Evolutionary conservation across 768 basidiomycete genomes (phyloP), one percentile per base, ranked within the genome.

Genomic region (Agrocybe chaxingu): DNA sequence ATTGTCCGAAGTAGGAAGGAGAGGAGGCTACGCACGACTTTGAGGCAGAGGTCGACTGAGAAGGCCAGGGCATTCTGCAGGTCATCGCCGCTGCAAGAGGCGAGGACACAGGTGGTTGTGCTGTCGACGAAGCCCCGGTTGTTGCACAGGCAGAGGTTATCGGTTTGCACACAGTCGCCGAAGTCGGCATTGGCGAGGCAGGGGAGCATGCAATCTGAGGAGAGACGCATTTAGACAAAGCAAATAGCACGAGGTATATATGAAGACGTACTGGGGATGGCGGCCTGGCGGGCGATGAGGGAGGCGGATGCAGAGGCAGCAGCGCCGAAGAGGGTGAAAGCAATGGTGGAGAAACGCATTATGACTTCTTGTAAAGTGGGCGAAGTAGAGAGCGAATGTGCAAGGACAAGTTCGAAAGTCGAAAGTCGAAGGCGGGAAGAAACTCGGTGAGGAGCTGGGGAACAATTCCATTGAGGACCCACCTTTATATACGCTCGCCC

Each of bases 121-220:
- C 62, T 61, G 35, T 50, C 42, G 52, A 85, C 57, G 60, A 84
- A 87, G 1, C 50, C n/a, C 13, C 56, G 0, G 61, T 67, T 70
- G 4, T 68, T 65, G 75, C 86, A 88, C 30, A 85, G 68, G 57
- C 89, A 91, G 24, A 56, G 54, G 60, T 77, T 69, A 67, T 89
- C 81, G n/a, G 64, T 65, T 3, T 63, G 7, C 10, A 47, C 10
- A 69, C 87, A 90, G 51, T 54, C 57, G 38, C 69, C 78, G 13
- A 70, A 55, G 56, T 76, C 61, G 31, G 80, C 73, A 49, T 53
- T 62, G 6, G 64, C 44, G 7, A 86, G 56, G 66, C 88, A 89
- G 12, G 63, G 0, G 0, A 11, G 12, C 2, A 81, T 76, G 59
- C 87, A 89, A 47, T 37, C 85, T 87, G 54, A 35, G 35, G 31